Percentiles rank a stretch among this genome's conserved stretches.
These are phyloP conservation scores for Lactifluus hygrophoroides DNA, from an alignment of 768 basidiomycete species.

Conservation along the genomic window DNA sequence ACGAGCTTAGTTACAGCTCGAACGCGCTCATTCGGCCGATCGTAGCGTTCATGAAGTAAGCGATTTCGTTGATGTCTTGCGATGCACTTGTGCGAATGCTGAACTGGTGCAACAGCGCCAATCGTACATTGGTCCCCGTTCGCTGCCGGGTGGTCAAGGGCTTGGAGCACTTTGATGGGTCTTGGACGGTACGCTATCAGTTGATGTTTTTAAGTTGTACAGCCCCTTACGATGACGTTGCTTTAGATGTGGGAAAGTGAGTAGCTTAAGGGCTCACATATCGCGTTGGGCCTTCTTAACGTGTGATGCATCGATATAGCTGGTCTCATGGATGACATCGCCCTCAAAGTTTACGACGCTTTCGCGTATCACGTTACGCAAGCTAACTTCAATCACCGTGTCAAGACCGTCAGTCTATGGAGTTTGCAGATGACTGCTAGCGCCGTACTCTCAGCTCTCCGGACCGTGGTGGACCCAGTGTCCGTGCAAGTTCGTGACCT, in stretches of 20 bases:
- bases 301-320: conserved; percentile 38
- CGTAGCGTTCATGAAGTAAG: conserved; percentile 95
- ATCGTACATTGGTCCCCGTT: conserved; percentile 90
- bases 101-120: conserved; percentile 49
- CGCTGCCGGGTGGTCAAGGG: conserved; percentile 83
- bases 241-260: conserved; percentile 86
- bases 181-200: conserved; percentile 94
- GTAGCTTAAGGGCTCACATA: conserved; percentile 22
- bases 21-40: conserved; percentile 91
- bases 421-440: conserved; percentile 89
- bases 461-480: conserved; percentile 66
- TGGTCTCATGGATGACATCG: conserved; percentile 86
- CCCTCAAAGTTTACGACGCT: conserved; percentile 85
- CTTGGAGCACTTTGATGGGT: conserved; percentile 84
- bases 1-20: conserved; percentile 84
- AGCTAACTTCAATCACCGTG: conserved; percentile 78
- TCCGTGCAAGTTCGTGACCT: conserved; percentile 28
- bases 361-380: conserved; percentile 93
- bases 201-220: conserved; percentile 21
- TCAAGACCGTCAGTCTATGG: conserved; percentile 90
- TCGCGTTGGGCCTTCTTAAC: neutral
- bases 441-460: conserved; percentile 71
- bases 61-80: neutral
- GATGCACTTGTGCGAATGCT: neutral
- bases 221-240: conserved; percentile 10